Evolutionary conservation across 306 rosid species (phyloP).

Genomic region (Lathyrus tuberosus): DNA sequence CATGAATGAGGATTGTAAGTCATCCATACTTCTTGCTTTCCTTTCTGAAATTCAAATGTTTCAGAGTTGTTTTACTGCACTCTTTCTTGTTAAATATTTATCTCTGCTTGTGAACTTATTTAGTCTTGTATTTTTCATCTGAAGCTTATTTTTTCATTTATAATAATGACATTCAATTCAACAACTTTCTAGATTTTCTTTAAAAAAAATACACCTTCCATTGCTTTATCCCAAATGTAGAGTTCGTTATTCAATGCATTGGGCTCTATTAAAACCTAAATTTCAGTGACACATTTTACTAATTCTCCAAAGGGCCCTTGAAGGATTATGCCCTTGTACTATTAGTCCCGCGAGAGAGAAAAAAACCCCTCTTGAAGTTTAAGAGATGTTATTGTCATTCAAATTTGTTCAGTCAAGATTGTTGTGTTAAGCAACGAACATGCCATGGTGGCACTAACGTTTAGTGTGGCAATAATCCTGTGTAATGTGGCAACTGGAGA

Average conservation of each 20-base stretch:
- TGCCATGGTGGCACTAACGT: neutral
- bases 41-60: conserved; percentile 19
- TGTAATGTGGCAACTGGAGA: neutral
- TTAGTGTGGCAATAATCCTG: neutral
- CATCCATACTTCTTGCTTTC: conserved; percentile 11
- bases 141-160: neutral
- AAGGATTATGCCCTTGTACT: neutral
- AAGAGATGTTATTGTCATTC: neutral
- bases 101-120: conserved; percentile 17
- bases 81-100: conserved; percentile 26
- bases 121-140: neutral
- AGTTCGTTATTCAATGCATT: neutral
- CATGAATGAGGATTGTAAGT: conserved; percentile 67
- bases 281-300: neutral
- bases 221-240: neutral
- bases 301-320: neutral
- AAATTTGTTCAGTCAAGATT: neutral
- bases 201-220: too few relatives aligned
- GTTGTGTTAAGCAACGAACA: neutral
- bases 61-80: neutral
- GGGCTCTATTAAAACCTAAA: neutral
- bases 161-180: conserved; percentile 14
- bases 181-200: neutral
- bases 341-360: neutral
- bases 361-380: too few relatives aligned